phyloP scores from a whole-genome alignment of 2,329 filamentous ascomycete genomes.

The Ceratocystiopsis minuta region DNA sequence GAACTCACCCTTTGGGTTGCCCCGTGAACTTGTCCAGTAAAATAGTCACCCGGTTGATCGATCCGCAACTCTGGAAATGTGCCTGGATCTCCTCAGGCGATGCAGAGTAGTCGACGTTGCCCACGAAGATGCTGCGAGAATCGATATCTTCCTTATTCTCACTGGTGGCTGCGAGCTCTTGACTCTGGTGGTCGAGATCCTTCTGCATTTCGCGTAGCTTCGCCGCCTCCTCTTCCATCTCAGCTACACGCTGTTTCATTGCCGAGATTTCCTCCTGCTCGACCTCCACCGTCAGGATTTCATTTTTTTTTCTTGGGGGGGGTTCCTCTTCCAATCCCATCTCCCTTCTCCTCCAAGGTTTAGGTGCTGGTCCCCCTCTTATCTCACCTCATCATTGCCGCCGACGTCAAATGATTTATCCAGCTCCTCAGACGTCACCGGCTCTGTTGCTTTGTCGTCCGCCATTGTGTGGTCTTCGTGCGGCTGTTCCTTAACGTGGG shows the following conservation, averaged over 20 bases:
- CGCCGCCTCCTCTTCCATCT: constrained; percentile 80
- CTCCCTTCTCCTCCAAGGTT: background rate
- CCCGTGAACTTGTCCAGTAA: constrained; percentile 95
- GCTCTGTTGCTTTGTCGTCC: constrained; percentile 15
- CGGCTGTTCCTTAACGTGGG: background rate
- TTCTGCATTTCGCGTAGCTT: constrained; percentile 79
- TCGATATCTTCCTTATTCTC: constrained; percentile 96
- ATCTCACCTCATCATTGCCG: constrained; percentile 29
- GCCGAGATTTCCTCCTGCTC: constrained; percentile 59
- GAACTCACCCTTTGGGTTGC: constrained; percentile 85
- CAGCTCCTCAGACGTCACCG: constrained; percentile 12
- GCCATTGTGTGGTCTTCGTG: constrained; percentile 10
- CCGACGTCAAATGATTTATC: constrained; percentile 23
- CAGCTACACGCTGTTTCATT: constrained; percentile 72
- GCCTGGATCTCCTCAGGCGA: constrained; percentile 96
- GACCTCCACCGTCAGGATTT: constrained; percentile 8
- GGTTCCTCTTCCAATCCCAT: background rate
- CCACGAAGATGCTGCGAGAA: constrained; percentile 89
- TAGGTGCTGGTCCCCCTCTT: background rate
- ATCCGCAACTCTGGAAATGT: constrained; percentile 92
- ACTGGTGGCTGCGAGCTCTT: constrained; percentile 40
- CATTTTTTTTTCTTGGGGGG: constrained; percentile 1
- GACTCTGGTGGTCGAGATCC: constrained; percentile 65
- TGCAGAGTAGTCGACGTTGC: constrained; percentile 94
- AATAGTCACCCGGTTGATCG: constrained; percentile 96